phyloP scores from a whole-genome alignment of 768 basidiomycete genomes.

The Melanogaster broomeanus region DNA sequence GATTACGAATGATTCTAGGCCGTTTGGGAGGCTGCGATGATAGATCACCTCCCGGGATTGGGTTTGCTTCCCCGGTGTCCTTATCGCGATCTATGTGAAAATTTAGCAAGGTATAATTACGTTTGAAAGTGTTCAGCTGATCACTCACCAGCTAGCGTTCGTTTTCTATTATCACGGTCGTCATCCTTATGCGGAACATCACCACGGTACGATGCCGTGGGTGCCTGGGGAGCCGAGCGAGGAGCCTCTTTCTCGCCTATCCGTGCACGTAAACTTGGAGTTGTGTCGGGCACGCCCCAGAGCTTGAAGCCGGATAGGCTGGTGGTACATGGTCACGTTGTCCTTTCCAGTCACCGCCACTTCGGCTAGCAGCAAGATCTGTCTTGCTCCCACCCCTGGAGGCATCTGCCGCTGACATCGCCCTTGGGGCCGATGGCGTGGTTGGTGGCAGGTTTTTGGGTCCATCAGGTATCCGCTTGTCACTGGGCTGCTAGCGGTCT shows the following conservation, averaged over 20 bases:
- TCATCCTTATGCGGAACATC: slow-evolving; percentile 56
- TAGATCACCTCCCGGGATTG: slow-evolving; percentile 39
- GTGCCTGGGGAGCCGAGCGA: slow-evolving; percentile 41
- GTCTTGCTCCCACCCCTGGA: slow-evolving; percentile 41
- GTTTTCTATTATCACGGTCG: slow-evolving; percentile 68
- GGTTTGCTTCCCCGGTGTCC: slow-evolving; percentile 43
- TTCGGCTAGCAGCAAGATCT: slow-evolving; percentile 36
- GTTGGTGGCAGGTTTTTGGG: slow-evolving; percentile 55
- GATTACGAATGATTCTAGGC: slow-evolving; percentile 56
- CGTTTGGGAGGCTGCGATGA: slow-evolving; percentile 55
- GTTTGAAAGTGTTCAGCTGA: background rate
- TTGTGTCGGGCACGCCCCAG: slow-evolving; percentile 22
- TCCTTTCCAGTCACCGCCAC: slow-evolving; percentile 54
- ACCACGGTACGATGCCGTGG: slow-evolving; percentile 43
- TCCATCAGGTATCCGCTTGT: slow-evolving; percentile 59
- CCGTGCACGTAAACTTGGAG: slow-evolving; percentile 52
- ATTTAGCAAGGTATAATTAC: slow-evolving; percentile 6
- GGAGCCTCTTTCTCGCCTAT: slow-evolving; percentile 61
- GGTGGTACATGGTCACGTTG: slow-evolving; percentile 36
- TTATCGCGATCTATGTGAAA: slow-evolving; percentile 60
- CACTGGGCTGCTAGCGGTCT: slow-evolving; percentile 39
- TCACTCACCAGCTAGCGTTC: slow-evolving; percentile 65
- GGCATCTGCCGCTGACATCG: slow-evolving; percentile 57
- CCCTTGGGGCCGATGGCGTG: slow-evolving; percentile 71
- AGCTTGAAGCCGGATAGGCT: slow-evolving; percentile 18